Base-by-base conservation (phyloP, 1,284 basidiomycete species). In the Gymnopus androsaceus region DNA sequence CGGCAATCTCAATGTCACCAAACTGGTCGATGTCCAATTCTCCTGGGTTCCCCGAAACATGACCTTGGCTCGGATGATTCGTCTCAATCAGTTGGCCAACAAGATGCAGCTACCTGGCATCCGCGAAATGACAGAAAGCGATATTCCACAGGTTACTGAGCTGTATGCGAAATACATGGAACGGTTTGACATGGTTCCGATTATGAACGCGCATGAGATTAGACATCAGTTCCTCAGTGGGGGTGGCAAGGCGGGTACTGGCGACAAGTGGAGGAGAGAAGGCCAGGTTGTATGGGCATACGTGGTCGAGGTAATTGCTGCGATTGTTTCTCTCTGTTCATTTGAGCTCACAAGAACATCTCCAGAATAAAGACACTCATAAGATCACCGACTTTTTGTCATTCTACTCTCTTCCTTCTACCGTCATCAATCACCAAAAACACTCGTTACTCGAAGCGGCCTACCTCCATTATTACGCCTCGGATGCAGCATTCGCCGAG, bases 241-340 rank as follows among this genome's bases (percentile, higher is more conserved):
- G 1, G 77, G 79, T 33, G 87, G 89, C 4, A 75, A 77, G 34
- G 73, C 76, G 31, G 80, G 75, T 57, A 73, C 72, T 41, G 68
- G 79, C 65, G 69, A 80, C 65, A 59, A 64, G 25, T 70, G 78
- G 2, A 75, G 84, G 60, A 78, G 91, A 58, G 75, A 82, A 19
- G 85, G 80, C 15, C 96, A 98, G 69, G 96, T 99, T 36, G 88
- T 92, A 1, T 99, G 96, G 96, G 82, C 92, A 3, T 99, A 97
- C 67, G 96, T 99, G 31, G 90, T 98, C 36, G 95, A 98, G 81
- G 94, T 94, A 64, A 59, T 8, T 5, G 77, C 67, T 12, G n/a
- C n/a, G n/a, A n/a, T 51, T n/a, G 25, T 46, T 17, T 54, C 38
- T 44, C 21, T 50, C 41, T 19, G 12, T 53, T 11, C 5, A 25